Percentiles rank a stretch among this genome's conserved stretches.
phyloP scores from a whole-genome alignment of 306 rosid genomes.

The Lithocarpus polystachyus region DNA sequence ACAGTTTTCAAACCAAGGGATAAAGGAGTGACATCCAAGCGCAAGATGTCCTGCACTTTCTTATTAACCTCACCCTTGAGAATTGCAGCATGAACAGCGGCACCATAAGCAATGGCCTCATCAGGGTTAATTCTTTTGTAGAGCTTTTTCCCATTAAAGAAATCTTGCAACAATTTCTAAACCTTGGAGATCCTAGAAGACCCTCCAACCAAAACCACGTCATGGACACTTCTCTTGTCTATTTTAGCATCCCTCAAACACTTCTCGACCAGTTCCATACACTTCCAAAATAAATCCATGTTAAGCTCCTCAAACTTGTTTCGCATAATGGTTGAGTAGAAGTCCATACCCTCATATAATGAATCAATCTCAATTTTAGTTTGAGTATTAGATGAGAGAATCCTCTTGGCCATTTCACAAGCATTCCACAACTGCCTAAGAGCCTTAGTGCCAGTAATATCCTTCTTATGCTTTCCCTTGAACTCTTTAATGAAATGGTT shows the following conservation, averaged over 20 bases:
- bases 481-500: conserved; percentile 37
- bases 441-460: conserved; percentile 27
- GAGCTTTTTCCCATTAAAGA: conserved; percentile 36
- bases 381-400: conserved; percentile 32
- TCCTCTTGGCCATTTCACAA: conserved; percentile 46
- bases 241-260: conserved; percentile 36
- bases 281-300: conserved; percentile 35
- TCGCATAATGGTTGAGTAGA: conserved; percentile 20
- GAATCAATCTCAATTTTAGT: conserved; percentile 41
- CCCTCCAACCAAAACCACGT: conserved; percentile 41
- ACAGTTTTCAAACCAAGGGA: neutral
- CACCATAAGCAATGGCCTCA: conserved; percentile 40
- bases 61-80: conserved; percentile 22
- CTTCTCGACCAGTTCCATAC: conserved; percentile 37
- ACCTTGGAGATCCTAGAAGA: conserved; percentile 42
- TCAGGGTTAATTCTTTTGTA: conserved; percentile 43
- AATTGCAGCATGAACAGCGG: conserved; percentile 41
- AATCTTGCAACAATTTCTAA: conserved; percentile 32
- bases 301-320: conserved; percentile 34
- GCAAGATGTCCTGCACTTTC: neutral
- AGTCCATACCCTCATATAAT: conserved; percentile 32
- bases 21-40: neutral
- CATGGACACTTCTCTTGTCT: conserved; percentile 27
- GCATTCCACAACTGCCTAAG: conserved; percentile 30
- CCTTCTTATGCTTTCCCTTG: conserved; percentile 33